A percentile compares a stretch with the other conserved stretches of the same genome.
Conservation (phyloP, 164 flowering plant species). For the Magnolia changhungtana region DNA sequence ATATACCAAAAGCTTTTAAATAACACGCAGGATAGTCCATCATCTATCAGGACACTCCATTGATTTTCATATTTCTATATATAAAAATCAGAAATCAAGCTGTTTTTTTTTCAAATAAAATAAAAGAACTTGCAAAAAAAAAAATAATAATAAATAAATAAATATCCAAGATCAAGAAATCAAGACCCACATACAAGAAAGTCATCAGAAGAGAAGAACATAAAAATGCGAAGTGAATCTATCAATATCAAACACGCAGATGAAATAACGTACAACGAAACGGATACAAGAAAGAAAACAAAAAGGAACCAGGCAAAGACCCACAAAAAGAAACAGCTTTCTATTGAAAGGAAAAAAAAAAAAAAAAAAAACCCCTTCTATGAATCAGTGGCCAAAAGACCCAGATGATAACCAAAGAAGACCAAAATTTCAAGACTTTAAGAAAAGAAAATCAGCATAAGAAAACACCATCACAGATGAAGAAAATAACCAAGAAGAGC, state of each 20-base stretch:
- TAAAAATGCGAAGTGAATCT: too few species aligned
- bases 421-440: not conserved
- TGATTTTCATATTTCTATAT: too few species aligned
- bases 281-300: not conserved
- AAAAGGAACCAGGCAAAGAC: not conserved
- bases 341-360: not conserved
- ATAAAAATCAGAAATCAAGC: not conserved
- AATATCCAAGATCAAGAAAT: too few species aligned
- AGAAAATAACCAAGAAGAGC: not conserved
- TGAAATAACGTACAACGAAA: too few species aligned
- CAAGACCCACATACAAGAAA: too few species aligned
- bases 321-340: not conserved
- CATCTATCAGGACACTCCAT: too few species aligned
- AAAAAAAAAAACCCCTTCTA: not conserved
- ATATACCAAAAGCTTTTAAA: too few species aligned
- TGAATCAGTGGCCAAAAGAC: not conserved
- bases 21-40: too few species aligned
- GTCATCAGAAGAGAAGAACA: too few species aligned
- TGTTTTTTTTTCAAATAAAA: not conserved
- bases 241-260: too few species aligned
- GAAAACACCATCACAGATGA: not conserved
- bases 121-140: not conserved
- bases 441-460: not conserved
- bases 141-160: too few species aligned
- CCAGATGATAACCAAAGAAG: not conserved